Percentiles rank a stretch among this genome's conserved stretches.
Conservation (phyloP, 2,329 filamentous ascomycete species). For the Colletotrichum sp. region DNA sequence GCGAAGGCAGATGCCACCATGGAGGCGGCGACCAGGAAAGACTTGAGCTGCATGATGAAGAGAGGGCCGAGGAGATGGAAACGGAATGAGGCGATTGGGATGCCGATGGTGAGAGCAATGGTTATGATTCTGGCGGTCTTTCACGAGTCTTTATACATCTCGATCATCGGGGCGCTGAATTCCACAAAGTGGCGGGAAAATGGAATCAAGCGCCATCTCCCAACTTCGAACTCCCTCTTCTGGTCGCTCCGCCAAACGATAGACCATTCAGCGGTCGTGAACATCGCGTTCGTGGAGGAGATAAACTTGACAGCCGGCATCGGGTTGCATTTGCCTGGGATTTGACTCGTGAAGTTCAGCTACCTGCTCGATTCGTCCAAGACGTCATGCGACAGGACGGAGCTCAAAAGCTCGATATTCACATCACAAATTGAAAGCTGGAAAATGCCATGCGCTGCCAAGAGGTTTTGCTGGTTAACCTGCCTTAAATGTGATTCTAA, state of each 20-base stretch:
- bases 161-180: neutral
- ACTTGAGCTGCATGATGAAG: constrained; percentile 16
- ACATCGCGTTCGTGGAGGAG: neutral
- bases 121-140: constrained; percentile 27
- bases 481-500: neutral
- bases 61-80: neutral
- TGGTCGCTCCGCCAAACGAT: neutral
- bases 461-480: neutral
- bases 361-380: neutral
- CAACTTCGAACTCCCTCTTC: neutral
- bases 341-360: neutral
- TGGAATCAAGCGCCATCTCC: neutral
- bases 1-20: constrained; percentile 13
- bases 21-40: constrained; percentile 11
- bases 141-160: neutral
- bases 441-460: neutral
- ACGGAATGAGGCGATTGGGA: neutral
- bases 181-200: neutral
- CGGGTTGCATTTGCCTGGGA: neutral
- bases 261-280: neutral
- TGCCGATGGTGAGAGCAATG: constrained; percentile 39
- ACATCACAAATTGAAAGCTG: neutral
- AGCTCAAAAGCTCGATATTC: neutral
- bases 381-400: neutral
- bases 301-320: neutral